These are phyloP conservation scores for Aspergillus alliaceus DNA, from an alignment of 2,329 filamentous ascomycete genomes.

Conservation along the genomic window DNA sequence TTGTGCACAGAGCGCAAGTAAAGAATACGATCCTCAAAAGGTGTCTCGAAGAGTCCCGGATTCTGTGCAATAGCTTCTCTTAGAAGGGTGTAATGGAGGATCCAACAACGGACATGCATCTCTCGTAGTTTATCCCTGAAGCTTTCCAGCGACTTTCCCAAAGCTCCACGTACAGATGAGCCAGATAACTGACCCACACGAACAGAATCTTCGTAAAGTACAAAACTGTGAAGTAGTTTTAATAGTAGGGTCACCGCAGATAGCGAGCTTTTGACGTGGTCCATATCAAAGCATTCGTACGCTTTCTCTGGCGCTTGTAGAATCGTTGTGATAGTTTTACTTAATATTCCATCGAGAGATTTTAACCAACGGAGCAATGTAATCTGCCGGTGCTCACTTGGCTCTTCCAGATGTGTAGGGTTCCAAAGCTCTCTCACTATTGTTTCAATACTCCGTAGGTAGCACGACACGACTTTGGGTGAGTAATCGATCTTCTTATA, in stretches of 20 bases:
- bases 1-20: slow-evolving; percentile 81
- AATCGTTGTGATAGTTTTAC: slow-evolving; percentile 67
- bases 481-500: slow-evolving; percentile 82
- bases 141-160: slow-evolving; percentile 42
- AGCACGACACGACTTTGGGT: slow-evolving; percentile 86
- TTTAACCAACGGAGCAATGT: slow-evolving; percentile 75
- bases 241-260: slow-evolving; percentile 69
- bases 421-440: slow-evolving; percentile 70
- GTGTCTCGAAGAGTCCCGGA: slow-evolving; percentile 61
- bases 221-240: slow-evolving; percentile 74
- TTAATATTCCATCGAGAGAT: slow-evolving; percentile 73
- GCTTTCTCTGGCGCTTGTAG: slow-evolving; percentile 63
- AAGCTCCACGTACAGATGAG: slow-evolving; percentile 55
- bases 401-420: slow-evolving; percentile 54
- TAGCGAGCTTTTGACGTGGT: slow-evolving; percentile 72
- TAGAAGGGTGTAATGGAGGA: slow-evolving; percentile 77
- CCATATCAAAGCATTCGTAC: slow-evolving; percentile 81
- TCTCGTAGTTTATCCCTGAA: slow-evolving; percentile 75
- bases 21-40: slow-evolving; percentile 72
- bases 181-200: slow-evolving; percentile 69
- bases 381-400: slow-evolving; percentile 65
- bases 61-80: slow-evolving; percentile 73
- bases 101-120: slow-evolving; percentile 85
- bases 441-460: slow-evolving; percentile 81
- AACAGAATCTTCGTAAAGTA: slow-evolving; percentile 83